Base-by-base conservation (phyloP, 2,329 filamentous ascomycete species). In the Cercospora brassicicola region DNA sequence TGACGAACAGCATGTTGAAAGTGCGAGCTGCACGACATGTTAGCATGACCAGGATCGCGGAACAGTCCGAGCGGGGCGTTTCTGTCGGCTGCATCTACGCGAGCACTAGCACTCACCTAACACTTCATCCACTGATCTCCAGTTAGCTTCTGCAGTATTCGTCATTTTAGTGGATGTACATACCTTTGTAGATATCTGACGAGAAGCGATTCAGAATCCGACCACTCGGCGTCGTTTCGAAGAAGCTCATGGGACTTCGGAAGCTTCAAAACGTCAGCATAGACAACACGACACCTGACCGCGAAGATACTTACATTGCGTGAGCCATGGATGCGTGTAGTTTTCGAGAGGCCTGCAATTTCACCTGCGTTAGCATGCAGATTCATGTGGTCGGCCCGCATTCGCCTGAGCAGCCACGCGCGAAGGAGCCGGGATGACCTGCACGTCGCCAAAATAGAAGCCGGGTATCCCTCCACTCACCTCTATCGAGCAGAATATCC, bases 401-500 rank as follows among this genome's bases (percentile, higher is more conserved):
- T 9, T 72, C 69, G 71, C 72, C 68, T 69, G 67, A 68, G 66
- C 62, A 66, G 63, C 64, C 67, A 67, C 69, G 67, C 71, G 68
- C 65, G 59, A 45, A 64, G 64, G 42, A 33, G 30, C 69, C 65
- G 64, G 39, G 60, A 45, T 51, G 55, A 20, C 48, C 63, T 70
- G 69, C 69, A 72, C 20, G 55, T 69, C 42, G 60, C 65, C 65
- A 56, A 26, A 57, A 56, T 13, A 62, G 59, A 69, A 42, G 11
- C 59, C 28, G 48, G 10, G 59, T 42, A 33, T 57, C 39, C 20
- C 59, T 42, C 56, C n/a, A 79, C 84, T 76, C 83, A 92, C 91
- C 87, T 99, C 95, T 71, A 99, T 99, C 4, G 95, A 98, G 82
- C 96, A 99, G 83, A 99, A 98, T 73, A 99, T 98, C 95, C 95